These are phyloP conservation scores for Periconia sp. DNA, from an alignment of 2,329 filamentous ascomycete species.

Conservation along the genomic window DNA sequence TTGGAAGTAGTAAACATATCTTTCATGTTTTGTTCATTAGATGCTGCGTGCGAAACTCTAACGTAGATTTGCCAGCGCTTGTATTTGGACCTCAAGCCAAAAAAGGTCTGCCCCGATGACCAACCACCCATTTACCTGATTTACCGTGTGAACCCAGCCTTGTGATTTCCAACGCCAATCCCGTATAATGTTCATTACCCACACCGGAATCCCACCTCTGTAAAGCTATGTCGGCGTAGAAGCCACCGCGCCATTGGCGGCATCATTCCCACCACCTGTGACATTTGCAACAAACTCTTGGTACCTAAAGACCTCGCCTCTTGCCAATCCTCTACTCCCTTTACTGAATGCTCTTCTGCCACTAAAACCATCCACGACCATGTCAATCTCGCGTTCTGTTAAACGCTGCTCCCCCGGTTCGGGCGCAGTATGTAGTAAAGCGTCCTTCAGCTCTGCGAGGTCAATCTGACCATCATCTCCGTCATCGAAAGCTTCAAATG, in stretches of 20 bases:
- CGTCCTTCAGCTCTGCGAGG: conserved; percentile 76
- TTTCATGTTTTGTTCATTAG: too few species aligned
- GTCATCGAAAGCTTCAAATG: conserved; percentile 93
- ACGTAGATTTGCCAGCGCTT: too few species aligned
- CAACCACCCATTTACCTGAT: neutral
- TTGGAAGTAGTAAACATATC: too few species aligned
- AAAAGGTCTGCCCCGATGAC: neutral
- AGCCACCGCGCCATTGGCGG: conserved; percentile 20
- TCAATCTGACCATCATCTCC: conserved; percentile 95
- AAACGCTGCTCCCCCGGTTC: conserved; percentile 52
- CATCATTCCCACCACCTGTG: conserved; percentile 39
- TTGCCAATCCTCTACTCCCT: conserved; percentile 49
- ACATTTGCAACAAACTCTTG: conserved; percentile 77
- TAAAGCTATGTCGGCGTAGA: conserved; percentile 10
- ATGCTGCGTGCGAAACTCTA: too few species aligned
- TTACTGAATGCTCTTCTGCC: conserved; percentile 81
- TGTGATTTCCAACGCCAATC: neutral
- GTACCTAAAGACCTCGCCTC: conserved; percentile 90
- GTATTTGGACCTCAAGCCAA: too few species aligned
- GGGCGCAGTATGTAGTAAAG: conserved; percentile 77
- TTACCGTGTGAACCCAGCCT: neutral
- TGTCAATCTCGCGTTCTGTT: conserved; percentile 69
- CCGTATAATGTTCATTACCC: neutral
- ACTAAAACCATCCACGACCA: conserved; percentile 83
- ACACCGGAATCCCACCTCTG: neutral